A percentile compares a stretch with the other conserved stretches of the same genome.
phyloP scores from a whole-genome alignment of 208 protist genomes.

The Acanthamoeba sp. region DNA sequence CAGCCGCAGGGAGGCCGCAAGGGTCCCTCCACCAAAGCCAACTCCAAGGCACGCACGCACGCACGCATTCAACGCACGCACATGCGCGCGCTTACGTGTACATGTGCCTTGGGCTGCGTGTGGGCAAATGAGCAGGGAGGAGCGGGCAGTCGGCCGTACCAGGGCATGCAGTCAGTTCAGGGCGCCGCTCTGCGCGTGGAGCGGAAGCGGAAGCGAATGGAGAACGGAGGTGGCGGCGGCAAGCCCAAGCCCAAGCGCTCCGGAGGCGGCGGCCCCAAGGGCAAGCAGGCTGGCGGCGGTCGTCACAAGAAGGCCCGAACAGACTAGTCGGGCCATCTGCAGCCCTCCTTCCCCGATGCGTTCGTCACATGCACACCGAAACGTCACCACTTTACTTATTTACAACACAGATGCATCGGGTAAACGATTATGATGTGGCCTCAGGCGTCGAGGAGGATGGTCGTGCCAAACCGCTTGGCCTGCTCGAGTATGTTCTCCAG shows the following conservation, averaged over 20 bases:
- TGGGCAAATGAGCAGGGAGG: not conserved
- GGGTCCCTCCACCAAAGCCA: not conserved
- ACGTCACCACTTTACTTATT: too few species aligned
- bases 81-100: not conserved
- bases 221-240: not conserved
- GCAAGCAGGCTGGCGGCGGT: not conserved
- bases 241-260: not conserved
- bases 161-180: constrained; percentile 36
- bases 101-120: not conserved
- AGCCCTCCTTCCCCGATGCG: not conserved
- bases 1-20: not conserved
- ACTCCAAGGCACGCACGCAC: not conserved
- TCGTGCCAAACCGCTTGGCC: constrained; percentile 10
- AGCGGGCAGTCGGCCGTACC: not conserved
- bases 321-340: too few species aligned
- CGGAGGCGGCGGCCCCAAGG: not conserved
- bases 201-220: constrained; percentile 45
- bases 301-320: constrained; percentile 31
- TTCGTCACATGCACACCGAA: too few species aligned
- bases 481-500: constrained; percentile 31
- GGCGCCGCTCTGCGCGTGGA: not conserved
- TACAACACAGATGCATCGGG: too few species aligned
- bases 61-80: not conserved
- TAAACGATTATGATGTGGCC: too few species aligned
- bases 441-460: not conserved